Percentiles rank a stretch among this genome's conserved stretches.
Evolutionary conservation across 108 stramenopile genomes (phyloP).

Genomic region (Discostella stelligeroides): DNA sequence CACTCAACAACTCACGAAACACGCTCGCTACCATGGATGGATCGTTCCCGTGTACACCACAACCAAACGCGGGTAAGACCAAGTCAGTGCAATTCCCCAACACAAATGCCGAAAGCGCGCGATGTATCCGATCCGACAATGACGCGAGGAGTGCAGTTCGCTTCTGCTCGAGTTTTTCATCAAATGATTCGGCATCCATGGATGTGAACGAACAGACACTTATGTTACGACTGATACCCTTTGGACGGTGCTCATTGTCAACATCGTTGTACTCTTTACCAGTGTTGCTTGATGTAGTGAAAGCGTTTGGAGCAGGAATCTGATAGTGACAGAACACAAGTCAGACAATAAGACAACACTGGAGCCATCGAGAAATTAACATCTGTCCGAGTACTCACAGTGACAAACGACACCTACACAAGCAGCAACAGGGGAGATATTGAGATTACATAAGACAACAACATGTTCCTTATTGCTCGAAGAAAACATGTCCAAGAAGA

Average conservation of each 20-base stretch:
- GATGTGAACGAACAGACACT: not conserved
- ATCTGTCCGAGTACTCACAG: no score
- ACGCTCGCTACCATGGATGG: slow-evolving; percentile 57
- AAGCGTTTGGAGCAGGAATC: slow-evolving; percentile 60
- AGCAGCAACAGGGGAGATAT: not conserved
- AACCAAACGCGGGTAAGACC: slow-evolving; percentile 69
- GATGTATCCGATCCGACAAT: slow-evolving; percentile 45
- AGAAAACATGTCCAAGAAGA: not conserved
- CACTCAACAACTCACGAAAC: slow-evolving; percentile 51
- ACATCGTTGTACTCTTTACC: slow-evolving; percentile 49
- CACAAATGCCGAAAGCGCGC: slow-evolving; percentile 48
- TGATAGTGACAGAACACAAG: slow-evolving; percentile 5
- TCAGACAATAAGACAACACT: not conserved
- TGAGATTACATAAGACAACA: not conserved
- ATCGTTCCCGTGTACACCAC: slow-evolving; percentile 64
- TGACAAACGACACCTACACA: slow-evolving; percentile 11
- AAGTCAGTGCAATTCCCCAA: slow-evolving; percentile 55
- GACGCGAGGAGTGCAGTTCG: slow-evolving; percentile 29
- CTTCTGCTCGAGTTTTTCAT: slow-evolving; percentile 42
- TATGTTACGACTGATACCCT: not conserved
- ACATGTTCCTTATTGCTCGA: no score
- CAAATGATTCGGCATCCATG: slow-evolving; percentile 1
- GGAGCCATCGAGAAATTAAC: not conserved
- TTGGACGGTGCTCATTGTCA: slow-evolving; percentile 23
- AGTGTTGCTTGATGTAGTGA: slow-evolving; percentile 41